Evolutionary conservation across 2,329 filamentous ascomycete genomes (phyloP), one percentile per base, ranked within the genome.

Genomic region (Mycosphaerelloides madeirae): DNA sequence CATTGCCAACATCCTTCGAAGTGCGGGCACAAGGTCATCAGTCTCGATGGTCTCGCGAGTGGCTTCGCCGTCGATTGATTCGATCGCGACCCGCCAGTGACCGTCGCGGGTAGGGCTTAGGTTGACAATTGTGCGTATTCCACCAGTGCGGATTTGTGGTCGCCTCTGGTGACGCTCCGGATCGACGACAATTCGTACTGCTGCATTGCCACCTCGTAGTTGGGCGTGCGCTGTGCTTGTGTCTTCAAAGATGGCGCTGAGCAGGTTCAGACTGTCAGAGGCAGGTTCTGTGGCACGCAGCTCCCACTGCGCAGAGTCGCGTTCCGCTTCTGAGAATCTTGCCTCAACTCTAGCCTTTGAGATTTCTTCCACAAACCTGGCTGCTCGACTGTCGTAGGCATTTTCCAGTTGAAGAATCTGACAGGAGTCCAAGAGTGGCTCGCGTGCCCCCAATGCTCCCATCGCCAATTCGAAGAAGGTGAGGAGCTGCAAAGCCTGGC

Each of bases 331-430:
- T 0, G 85, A 72, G 59, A 94, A 95, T 9, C 90, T 80, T 5
- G 83, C 85, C 66, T 96, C 91, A 12, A 96, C 81, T 52, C 84
- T 81, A 7, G 90, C 89, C 68, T 91, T 94, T 37, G 83, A 80
- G 11, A 96, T 75, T 53, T 97, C 93, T 66, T 97, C 91, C 20
- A 81, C 81, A 67, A 87, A 83, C 49, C 84, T 86, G 14, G 75
- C 71, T 1, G 85, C 87, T 63, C 83, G 90, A 19, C 82, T 83
- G 61, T 95, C 86, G 57, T 91, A 91, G 6, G 78, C 69, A 41
- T 87, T 86, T 39, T 83, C 79, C 1, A 95, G 75, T 31, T 84
- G 67, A 59, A 95, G 85, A 53, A 70, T 48, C 25, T 56, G 54
- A 34, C 53, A 57, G 1, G 52, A 53, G 29, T 61, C 55, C 14